phyloP scores from a whole-genome alignment of 2,329 filamentous ascomycete genomes.

The Talaromyces sp. region DNA sequence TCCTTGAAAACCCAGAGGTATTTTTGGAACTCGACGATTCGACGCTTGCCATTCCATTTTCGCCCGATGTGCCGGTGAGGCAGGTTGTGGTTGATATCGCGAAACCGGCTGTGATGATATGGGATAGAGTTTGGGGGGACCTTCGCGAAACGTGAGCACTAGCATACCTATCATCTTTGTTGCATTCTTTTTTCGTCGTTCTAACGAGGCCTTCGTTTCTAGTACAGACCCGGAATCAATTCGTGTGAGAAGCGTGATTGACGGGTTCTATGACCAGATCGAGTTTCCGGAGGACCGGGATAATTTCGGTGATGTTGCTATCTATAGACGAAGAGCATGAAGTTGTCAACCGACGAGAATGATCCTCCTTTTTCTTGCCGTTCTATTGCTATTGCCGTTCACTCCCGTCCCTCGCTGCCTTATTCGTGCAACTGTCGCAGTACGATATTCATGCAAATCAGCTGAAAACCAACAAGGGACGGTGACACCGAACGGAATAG shows the following conservation, averaged over 20 bases:
- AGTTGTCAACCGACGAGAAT: background rate
- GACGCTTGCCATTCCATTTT: background rate
- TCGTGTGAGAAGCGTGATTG: background rate
- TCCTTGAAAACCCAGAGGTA: background rate
- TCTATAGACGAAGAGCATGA: constrained; percentile 2
- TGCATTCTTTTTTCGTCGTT: background rate
- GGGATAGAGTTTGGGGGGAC: background rate
- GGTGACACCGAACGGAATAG: background rate
- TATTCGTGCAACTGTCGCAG: background rate
- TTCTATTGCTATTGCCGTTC: background rate
- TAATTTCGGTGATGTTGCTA: constrained; percentile 10
- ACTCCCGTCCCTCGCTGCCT: background rate
- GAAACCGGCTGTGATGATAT: background rate
- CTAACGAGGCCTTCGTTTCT: background rate
- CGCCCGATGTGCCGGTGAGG: background rate
- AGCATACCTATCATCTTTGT: background rate
- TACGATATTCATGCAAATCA: background rate
- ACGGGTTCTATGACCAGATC: background rate
- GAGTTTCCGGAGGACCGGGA: background rate
- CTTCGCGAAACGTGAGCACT: background rate
- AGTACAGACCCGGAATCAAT: constrained; percentile 6
- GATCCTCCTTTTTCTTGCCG: background rate
- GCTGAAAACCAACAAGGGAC: background rate
- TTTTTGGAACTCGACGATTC: constrained; percentile 1
- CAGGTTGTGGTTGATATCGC: background rate